Evolutionary conservation across 768 basidiomycete species (phyloP).

Genomic region (Tubosaeta sp.): DNA sequence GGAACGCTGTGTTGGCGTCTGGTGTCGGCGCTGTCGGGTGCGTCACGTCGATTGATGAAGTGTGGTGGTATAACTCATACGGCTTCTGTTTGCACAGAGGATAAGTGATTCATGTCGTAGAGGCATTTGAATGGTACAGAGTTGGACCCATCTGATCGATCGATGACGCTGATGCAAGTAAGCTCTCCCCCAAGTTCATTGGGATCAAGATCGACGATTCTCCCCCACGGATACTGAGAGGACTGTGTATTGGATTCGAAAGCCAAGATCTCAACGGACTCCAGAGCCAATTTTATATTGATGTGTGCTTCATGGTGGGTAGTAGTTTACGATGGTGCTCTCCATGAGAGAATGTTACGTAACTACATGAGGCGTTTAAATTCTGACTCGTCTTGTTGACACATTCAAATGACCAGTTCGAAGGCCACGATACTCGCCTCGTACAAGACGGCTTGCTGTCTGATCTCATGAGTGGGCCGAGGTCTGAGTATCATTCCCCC

Average conservation of each 20-base stretch:
- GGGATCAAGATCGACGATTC: no score
- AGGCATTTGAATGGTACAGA: no score
- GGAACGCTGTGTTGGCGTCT: neutral
- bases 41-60: neutral
- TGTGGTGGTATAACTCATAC: neutral
- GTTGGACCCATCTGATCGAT: no score
- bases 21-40: neutral
- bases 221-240: no score
- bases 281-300: no score
- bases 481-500: slow-evolving; percentile 72
- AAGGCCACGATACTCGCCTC: slow-evolving; percentile 48
- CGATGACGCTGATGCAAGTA: no score
- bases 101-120: no score
- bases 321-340: no score
- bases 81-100: neutral
- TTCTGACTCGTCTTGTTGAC: neutral
- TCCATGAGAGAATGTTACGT: neutral
- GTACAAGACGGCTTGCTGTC: slow-evolving; percentile 37
- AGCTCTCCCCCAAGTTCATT: no score
- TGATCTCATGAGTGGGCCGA: slow-evolving; percentile 68
- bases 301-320: no score
- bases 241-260: no score
- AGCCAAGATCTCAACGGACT: no score
- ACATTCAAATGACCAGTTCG: slow-evolving; percentile 26
- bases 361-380: neutral